phyloP scores from a whole-genome alignment of 2,329 filamentous ascomycete species.

The Chaetomium olivaceum region DNA sequence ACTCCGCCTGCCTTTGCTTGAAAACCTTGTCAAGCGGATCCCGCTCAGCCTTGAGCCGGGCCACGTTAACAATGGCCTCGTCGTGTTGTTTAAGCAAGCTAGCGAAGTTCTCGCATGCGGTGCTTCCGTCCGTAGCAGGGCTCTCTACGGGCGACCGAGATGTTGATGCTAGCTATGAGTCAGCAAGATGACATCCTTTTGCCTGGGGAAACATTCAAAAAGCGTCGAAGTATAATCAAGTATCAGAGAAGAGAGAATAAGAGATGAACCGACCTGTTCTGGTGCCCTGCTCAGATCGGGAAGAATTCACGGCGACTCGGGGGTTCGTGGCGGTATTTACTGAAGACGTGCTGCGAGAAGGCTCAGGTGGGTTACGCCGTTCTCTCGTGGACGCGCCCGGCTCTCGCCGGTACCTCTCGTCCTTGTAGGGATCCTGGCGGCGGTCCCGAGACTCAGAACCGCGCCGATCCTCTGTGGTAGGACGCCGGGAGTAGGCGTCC shows the following conservation, averaged over 20 bases:
- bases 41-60: constrained; percentile 17
- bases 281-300: constrained; percentile 6
- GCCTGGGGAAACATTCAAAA: background rate
- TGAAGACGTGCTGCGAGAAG: background rate
- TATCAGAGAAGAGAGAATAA: background rate
- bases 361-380: constrained; percentile 9
- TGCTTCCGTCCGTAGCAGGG: background rate
- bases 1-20: constrained; percentile 26
- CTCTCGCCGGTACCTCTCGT: constrained; percentile 23
- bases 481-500: constrained; percentile 28
- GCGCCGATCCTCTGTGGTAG: constrained; percentile 27
- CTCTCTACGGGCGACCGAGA: constrained; percentile 8
- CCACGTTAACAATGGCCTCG: constrained; percentile 10
- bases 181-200: background rate
- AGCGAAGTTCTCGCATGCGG: background rate
- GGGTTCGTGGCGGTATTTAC: background rate
- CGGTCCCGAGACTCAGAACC: constrained; percentile 18
- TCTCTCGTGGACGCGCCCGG: constrained; percentile 17
- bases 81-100: constrained; percentile 5
- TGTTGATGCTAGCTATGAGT: constrained; percentile 1
- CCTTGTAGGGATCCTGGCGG: constrained; percentile 16
- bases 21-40: constrained; percentile 24
- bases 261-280: constrained; percentile 13
- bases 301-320: background rate
- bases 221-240: too few species aligned